Percentiles rank a stretch among this genome's conserved stretches.
Evolutionary conservation across 2,329 filamentous ascomycete species (phyloP).

Genomic region (Aspergillus novoparasiticus): DNA sequence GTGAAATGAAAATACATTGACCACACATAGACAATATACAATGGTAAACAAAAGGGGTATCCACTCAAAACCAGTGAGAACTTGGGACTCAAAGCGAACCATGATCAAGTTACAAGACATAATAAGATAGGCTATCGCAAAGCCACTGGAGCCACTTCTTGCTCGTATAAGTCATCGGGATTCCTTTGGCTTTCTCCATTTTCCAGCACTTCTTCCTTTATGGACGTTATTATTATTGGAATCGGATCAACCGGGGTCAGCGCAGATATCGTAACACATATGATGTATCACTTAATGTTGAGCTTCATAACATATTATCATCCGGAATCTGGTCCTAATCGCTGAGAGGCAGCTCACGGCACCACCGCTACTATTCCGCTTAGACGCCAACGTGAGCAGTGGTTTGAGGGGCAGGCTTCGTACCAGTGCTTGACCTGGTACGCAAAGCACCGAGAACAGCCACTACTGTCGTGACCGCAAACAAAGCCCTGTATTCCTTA

Average conservation of each 20-base stretch:
- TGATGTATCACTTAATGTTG: background rate
- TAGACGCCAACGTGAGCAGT: slow-evolving; percentile 20
- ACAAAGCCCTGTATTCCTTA: slow-evolving; percentile 38
- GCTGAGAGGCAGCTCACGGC: background rate
- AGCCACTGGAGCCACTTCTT: background rate
- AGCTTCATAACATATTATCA: background rate
- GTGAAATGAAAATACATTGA: too few relatives aligned
- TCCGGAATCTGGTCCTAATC: background rate
- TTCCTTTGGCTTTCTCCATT: background rate
- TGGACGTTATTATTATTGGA: background rate
- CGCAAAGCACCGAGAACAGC: slow-evolving; percentile 51
- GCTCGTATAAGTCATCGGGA: background rate
- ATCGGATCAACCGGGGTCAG: background rate
- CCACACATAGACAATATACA: background rate
- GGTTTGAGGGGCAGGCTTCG: slow-evolving; percentile 28
- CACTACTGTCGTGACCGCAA: slow-evolving; percentile 53
- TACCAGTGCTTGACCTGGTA: slow-evolving; percentile 34
- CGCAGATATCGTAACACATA: background rate
- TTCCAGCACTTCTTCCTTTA: background rate
- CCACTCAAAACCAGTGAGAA: background rate
- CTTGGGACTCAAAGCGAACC: background rate
- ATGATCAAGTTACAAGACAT: background rate
- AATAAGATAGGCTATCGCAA: background rate
- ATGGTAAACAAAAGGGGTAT: background rate
- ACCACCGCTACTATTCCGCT: slow-evolving; percentile 8